Evolutionary conservation across 305 asterid genomes (phyloP).

Genomic region (Nicotiana rustica): DNA sequence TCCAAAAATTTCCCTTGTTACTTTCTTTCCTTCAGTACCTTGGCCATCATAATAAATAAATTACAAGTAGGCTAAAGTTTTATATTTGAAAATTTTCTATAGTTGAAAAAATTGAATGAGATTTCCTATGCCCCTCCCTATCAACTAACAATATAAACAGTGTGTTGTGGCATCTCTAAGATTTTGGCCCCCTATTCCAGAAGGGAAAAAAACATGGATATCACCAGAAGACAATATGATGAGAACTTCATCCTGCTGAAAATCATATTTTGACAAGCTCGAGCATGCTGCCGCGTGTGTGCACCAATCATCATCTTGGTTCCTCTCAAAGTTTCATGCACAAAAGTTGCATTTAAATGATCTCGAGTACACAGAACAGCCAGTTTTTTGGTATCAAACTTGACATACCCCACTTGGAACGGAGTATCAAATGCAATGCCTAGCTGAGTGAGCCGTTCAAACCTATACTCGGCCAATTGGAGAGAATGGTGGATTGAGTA

Average conservation of each 20-base stretch:
- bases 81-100: slow-evolving; percentile 31
- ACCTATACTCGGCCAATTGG: slow-evolving; percentile 79
- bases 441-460: neutral
- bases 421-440: neutral
- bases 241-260: neutral
- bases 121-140: slow-evolving; percentile 47
- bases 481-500: slow-evolving; percentile 85
- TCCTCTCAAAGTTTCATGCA: neutral
- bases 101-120: slow-evolving; percentile 37
- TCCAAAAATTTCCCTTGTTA: slow-evolving; percentile 19
- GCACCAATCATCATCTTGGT: slow-evolving; percentile 7
- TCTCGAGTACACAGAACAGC: slow-evolving; percentile 10
- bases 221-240: neutral
- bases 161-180: slow-evolving; percentile 41
- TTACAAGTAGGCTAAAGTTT: slow-evolving; percentile 27
- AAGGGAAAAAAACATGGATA: slow-evolving; percentile 4
- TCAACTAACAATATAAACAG: slow-evolving; percentile 67
- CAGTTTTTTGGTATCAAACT: neutral
- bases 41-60: slow-evolving; percentile 26
- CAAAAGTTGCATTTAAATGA: neutral
- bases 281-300: neutral
- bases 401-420: neutral
- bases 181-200: slow-evolving; percentile 34
- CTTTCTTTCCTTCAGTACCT: slow-evolving; percentile 23
- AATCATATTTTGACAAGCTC: neutral